Evolutionary conservation across 1,139 yeast genomes (phyloP), one percentile per base, ranked within the genome.

Genomic region (Candida sojae): DNA sequence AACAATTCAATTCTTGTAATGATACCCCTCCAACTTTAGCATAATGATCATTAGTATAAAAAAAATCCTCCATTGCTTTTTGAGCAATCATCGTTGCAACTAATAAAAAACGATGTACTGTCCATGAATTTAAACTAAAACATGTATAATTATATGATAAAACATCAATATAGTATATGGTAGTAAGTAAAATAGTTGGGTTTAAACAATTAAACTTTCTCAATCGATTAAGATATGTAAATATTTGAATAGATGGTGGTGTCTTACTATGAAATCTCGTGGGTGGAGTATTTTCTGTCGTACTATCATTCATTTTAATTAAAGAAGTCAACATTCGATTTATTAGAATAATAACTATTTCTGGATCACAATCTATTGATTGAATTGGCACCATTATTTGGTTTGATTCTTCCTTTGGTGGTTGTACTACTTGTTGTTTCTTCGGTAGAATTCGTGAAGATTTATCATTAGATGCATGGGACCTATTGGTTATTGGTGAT

Each of bases 1-100:
- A 73, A 50, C 93, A 78, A 64, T 93, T 93, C 55, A 93, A 73
- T 64, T 93, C 99, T 51, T 86, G 79, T 39, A 87, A 73, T 36
- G 93, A 90, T 6, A 93, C 86, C 54, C 99, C 99, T 1, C 99
- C 99, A 17, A 93, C 98, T 63, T 88, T 88, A 9, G 98, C 96
- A 63, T 93, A 93, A 65, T 92, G 97, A 35, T 86, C 81, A 64
- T 92, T 93, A 5, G 97, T 91, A 66, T 96, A 92, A 64, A 93
- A 93, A 40, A 92, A 86, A 66, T 93, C 99, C 64, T 96, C 95
- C 58, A 93, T 76, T 2, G 96, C 96, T 65, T 93, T 93, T 54
- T 93, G 87, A 1, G 96, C 96, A 5, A 92, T 83, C 62, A 95
- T 88, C 0, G 97, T 91, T 0, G 96, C 96, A 0, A 97, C 92